Evolutionary conservation across 176 grass and related monocot genomes (phyloP).

Genomic region (Triticum dicoccoides): DNA sequence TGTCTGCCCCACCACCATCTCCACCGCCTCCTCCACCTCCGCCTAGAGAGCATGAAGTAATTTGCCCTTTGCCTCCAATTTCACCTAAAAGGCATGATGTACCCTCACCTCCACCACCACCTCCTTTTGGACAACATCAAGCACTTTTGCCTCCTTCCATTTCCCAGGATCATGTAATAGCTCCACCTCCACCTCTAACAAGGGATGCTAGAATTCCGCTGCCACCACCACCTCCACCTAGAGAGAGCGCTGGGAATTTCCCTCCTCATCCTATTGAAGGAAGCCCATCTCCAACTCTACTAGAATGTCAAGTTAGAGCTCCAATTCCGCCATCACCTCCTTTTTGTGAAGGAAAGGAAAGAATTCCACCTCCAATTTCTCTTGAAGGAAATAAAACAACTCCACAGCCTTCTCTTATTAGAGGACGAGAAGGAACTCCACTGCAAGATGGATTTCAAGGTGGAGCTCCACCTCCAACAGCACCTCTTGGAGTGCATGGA

Average conservation of each 20-base stretch:
- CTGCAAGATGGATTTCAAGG: not conserved
- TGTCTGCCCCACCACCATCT: not conserved
- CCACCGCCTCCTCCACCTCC: not conserved
- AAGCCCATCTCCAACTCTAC: not conserved
- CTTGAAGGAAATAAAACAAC: not conserved
- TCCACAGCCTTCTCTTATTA: not conserved
- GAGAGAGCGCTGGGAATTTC: not conserved
- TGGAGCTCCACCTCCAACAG: conserved; percentile 16
- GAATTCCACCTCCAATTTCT: conserved; percentile 15
- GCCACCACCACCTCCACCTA: conserved; percentile 12
- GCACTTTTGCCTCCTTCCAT: not conserved
- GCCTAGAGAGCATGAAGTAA: not conserved
- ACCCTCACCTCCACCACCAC: conserved; percentile 23
- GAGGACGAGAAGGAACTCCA: conserved; percentile 3
- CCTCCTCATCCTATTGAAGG: not conserved
- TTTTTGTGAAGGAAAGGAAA: conserved; percentile 3
- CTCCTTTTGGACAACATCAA: conserved; percentile 6
- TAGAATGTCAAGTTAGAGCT: not conserved
- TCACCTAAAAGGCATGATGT: conserved; percentile 20
- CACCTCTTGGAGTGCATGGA: not conserved
- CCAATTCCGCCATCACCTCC: not conserved
- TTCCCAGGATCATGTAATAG: conserved; percentile 12
- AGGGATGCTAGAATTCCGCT: not conserved
- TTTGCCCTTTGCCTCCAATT: not conserved
- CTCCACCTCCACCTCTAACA: conserved; percentile 21